Evolutionary conservation across 768 basidiomycete species (phyloP), one percentile per base, ranked within the genome.

Genomic region (Suillus discolor): DNA sequence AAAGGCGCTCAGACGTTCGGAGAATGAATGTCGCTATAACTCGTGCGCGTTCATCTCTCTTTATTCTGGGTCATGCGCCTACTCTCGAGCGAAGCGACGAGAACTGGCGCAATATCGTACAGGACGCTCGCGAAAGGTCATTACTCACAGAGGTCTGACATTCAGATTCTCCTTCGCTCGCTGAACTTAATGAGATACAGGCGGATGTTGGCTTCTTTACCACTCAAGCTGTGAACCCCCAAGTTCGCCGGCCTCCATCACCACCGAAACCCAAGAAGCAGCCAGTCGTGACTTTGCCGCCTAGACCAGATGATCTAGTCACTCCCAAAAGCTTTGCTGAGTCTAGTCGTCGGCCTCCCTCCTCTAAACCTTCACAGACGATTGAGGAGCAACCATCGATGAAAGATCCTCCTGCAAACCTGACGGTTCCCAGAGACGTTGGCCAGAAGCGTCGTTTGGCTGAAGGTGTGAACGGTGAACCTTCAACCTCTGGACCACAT

Each of bases 11-110:
- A 88, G 92, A 97, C 75, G 75, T 83, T 25, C 89, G 96, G 53
- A 90, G 97, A 53, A 97, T 99, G 93, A 99, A 99, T 76, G 97
- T 99, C n/a, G 96, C 96, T 36, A 79, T 99, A 31, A 99, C 97
- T n/a, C 89, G 97, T 71, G 94, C 97, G 3, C 93, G 91, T 71
- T 94, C 94, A 8, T 97, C 97, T 12, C 79, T 99, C 3, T 99
- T 96, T 76, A 89, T 99, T 63, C 83, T 99, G 38, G 97, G 97
- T 8, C 89, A 99, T 76, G 90, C 89, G 15, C 81, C 93, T 8
- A 99, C 96, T 1, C 83, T 99, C 6, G 92, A 96, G 75, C 82
- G 96, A 62, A 94, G 94, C 68, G 89, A 96, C 70, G 79, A 82
- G 20, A 87, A 82, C 15, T 98, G 96, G 96, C 83, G 82, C 65